Evolutionary conservation across 441 rosid species (phyloP), one percentile per base, ranked within the genome.

Genomic region (Pelargonium australe): DNA sequence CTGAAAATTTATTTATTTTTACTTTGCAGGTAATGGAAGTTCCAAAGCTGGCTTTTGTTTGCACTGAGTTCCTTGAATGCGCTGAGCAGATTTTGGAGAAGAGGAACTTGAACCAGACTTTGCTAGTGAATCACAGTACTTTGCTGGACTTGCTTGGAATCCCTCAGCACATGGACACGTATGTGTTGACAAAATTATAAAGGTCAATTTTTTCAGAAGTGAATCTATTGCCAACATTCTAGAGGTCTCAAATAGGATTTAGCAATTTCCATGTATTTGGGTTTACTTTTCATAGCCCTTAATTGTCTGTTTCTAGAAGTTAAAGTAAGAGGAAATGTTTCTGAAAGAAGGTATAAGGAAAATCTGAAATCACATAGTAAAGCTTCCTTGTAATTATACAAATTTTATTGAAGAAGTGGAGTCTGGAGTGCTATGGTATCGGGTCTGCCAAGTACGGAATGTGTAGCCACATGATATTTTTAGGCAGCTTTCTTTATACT

Each of bases 121-220:
- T 91, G 84, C 87, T 91, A 53, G 84, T 86, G 4, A 94, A 89
- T 79, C 99, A 91, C 70, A 85, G 95, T 75, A 86, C 90, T 80
- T 82, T 91, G 81, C 97, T 94, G 43, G 99, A 91, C 80, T 86
- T 94, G 85, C 99, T 94, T 67, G 97, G 91, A 83, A 94, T 94
- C 72, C 99, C 97, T 75, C 99, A 91, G 81, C 99, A 91, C 70
- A 94, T 94, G 99, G 99, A 91, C 81, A 94, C 99, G 97, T 94
- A 82, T 62, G 95, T 81, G 70, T 65, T 78, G 47, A 25, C 20
- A 25, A 69, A 51, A 10, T 65, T 63, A 60, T 20, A 20, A 62
- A 19, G 31, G 23, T 64, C 47, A 47, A 3, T 51, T 43, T 65
- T 51, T 43, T 65, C 64, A 25, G 49, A 53, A 66, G 47, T 64